A percentile compares a stretch with the other conserved stretches of the same genome.
These are phyloP conservation scores for Dactylellina parvicollis DNA, from an alignment of 2,329 filamentous ascomycete species.

Conservation along the genomic window DNA sequence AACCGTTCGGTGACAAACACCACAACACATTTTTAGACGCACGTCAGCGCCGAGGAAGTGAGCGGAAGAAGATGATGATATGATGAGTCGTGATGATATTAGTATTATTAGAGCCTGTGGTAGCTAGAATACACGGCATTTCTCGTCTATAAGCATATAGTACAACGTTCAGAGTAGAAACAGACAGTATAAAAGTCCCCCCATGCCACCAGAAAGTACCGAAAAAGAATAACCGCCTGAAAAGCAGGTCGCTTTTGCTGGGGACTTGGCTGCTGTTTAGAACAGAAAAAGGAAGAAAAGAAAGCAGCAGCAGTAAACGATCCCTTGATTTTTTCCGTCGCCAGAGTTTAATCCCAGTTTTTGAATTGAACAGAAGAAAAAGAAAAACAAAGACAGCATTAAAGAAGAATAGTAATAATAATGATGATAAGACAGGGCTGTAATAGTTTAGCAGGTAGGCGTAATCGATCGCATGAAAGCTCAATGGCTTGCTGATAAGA, in stretches of 20 bases:
- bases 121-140: constrained; percentile 13
- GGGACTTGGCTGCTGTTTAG: background rate
- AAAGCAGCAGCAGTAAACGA: constrained; percentile 7
- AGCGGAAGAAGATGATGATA: too few relatives aligned
- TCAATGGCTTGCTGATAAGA: constrained; percentile 13
- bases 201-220: background rate
- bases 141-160: constrained; percentile 44
- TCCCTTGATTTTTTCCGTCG: constrained; percentile 9
- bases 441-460: background rate
- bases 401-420: background rate
- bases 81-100: too few relatives aligned
- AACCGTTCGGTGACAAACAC: background rate
- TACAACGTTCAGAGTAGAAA: constrained; percentile 11
- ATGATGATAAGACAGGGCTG: background rate
- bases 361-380: background rate
- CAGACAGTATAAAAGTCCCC: constrained; percentile 1
- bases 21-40: background rate
- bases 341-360: background rate
- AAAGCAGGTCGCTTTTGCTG: background rate
- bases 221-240: background rate
- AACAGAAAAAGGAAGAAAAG: background rate
- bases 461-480: constrained; percentile 10
- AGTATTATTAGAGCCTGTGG: constrained; percentile 29
- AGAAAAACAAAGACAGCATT: background rate
- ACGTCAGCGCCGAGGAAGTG: too few relatives aligned